phyloP scores from a whole-genome alignment of 2,329 filamentous ascomycete genomes.

The Ambrosiella xylebori region DNA sequence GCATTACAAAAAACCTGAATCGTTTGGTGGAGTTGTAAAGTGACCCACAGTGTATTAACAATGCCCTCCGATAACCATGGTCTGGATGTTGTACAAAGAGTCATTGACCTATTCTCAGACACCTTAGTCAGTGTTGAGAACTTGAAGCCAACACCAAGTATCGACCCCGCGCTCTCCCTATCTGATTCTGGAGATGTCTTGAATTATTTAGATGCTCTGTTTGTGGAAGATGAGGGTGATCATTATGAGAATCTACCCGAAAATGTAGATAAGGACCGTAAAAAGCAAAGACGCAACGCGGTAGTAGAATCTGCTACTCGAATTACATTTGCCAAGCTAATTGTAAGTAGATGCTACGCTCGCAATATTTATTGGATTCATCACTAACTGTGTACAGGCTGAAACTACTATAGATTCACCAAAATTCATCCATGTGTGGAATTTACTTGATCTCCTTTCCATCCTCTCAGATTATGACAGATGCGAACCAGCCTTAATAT shows the following conservation, averaged over 20 bases:
- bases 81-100: background rate
- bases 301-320: constrained; percentile 72
- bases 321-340: constrained; percentile 58
- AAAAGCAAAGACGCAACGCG: constrained; percentile 38
- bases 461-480: constrained; percentile 69
- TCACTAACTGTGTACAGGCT: constrained; percentile 31
- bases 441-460: constrained; percentile 79
- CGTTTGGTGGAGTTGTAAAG: background rate
- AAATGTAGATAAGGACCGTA: constrained; percentile 18
- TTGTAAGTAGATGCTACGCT: constrained; percentile 37
- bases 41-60: background rate
- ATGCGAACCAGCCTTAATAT: constrained; percentile 63
- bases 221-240: constrained; percentile 17
- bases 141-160: constrained; percentile 39
- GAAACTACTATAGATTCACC: constrained; percentile 59
- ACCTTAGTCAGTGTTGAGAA: constrained; percentile 41
- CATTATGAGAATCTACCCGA: constrained; percentile 18
- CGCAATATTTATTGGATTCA: constrained; percentile 19
- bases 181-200: constrained; percentile 40
- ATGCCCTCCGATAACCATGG: background rate
- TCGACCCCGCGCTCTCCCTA: constrained; percentile 62
- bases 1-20: background rate
- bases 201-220: constrained; percentile 25
- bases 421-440: constrained; percentile 74
- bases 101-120: constrained; percentile 25